A percentile compares a stretch with the other conserved stretches of the same genome.
Evolutionary conservation across 129 eudicot genomes (phyloP).

Genomic region (Tanacetum coccineum): DNA sequence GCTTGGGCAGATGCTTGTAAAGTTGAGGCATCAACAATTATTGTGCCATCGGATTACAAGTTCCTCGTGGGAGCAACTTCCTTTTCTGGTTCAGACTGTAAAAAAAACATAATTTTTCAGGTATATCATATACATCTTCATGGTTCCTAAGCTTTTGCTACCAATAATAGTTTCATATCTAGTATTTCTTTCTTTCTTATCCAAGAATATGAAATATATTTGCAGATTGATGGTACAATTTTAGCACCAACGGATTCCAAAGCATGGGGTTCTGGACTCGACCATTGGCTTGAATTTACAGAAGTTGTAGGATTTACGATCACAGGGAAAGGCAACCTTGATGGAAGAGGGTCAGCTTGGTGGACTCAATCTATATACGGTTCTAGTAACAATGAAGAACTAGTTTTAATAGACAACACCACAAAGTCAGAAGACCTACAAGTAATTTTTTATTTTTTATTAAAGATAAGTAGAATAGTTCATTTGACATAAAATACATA

Average conservation of each 20-base stretch:
- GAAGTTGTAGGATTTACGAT: constrained; percentile 61
- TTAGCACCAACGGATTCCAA: constrained; percentile 63
- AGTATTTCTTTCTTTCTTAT: background rate
- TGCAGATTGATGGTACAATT: constrained; percentile 83
- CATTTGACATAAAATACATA: too few relatives aligned
- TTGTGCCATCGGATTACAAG: constrained; percentile 56
- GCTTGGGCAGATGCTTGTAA: constrained; percentile 77
- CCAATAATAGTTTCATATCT: background rate
- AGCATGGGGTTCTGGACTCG: constrained; percentile 56
- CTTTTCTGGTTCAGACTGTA: constrained; percentile 71
- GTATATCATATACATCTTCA: constrained; percentile 26
- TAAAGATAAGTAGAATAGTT: too few relatives aligned
- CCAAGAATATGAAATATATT: background rate
- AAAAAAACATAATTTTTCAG: constrained; percentile 57
- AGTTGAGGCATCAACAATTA: constrained; percentile 53
- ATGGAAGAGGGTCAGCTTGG: constrained; percentile 88
- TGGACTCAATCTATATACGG: constrained; percentile 46
- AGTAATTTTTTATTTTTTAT: constrained; percentile 26
- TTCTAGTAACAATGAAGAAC: constrained; percentile 39
- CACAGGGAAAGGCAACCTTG: constrained; percentile 64
- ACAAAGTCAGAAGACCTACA: constrained; percentile 32
- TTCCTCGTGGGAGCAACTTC: constrained; percentile 82
- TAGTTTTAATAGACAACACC: constrained; percentile 33
- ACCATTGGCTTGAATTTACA: constrained; percentile 79
- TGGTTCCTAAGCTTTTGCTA: background rate